phyloP scores from a whole-genome alignment of 1,284 basidiomycete species.

The Stygiomarasmius scandens region DNA sequence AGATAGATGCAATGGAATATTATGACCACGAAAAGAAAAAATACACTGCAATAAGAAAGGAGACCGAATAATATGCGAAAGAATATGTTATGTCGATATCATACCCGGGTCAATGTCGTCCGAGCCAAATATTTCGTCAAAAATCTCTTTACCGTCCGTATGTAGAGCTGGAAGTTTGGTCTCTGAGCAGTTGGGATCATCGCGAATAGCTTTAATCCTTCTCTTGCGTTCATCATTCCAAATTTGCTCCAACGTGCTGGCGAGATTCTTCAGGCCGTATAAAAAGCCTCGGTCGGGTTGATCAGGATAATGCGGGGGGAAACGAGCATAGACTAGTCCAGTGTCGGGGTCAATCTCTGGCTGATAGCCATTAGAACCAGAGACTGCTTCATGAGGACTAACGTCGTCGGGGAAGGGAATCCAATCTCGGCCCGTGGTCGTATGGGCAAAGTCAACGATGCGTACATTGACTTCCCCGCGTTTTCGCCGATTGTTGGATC shows the following conservation, averaged over 20 bases:
- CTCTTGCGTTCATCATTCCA: constrained; percentile 83
- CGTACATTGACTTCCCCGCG: constrained; percentile 95
- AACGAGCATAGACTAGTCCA: constrained; percentile 82
- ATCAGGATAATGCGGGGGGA: constrained; percentile 89
- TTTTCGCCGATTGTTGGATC: constrained; percentile 61
- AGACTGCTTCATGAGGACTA: constrained; percentile 48
- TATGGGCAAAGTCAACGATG: constrained; percentile 98
- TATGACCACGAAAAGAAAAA: background rate
- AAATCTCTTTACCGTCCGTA: constrained; percentile 74
- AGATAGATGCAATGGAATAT: background rate
- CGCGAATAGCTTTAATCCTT: constrained; percentile 64
- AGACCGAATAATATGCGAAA: constrained; percentile 1
- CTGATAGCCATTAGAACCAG: constrained; percentile 77
- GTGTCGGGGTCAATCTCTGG: constrained; percentile 78
- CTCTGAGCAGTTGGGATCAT: constrained; percentile 50
- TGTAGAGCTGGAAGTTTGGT: constrained; percentile 63
- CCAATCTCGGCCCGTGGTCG: constrained; percentile 95
- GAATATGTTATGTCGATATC: constrained; percentile 61
- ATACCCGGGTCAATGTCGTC: constrained; percentile 64
- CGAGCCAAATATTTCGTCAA: constrained; percentile 70
- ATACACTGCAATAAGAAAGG: constrained; percentile 3
- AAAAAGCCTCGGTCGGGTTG: constrained; percentile 94
- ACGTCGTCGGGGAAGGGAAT: constrained; percentile 58
- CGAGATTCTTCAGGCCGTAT: constrained; percentile 86
- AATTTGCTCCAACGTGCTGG: constrained; percentile 73